Base-by-base conservation (phyloP, 148 eudicot genomes). In the Arctostaphylos glauca region DNA sequence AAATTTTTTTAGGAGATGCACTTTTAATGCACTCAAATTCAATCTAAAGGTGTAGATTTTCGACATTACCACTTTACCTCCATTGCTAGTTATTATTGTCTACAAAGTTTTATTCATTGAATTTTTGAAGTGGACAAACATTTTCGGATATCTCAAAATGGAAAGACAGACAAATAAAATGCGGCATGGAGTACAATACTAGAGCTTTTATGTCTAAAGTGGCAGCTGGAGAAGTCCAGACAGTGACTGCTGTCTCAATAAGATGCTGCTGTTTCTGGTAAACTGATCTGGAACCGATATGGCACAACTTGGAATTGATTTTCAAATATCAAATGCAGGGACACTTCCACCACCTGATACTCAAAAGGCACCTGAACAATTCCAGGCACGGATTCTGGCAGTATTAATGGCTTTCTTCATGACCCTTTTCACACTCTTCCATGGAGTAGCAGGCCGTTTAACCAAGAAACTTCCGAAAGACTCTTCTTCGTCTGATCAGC, bases 371-470 rank as follows among this genome's bases (percentile, higher is more conserved):
- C 86, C 93, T 49, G 90, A 90, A 88, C 91, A 90, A 79, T 66
- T 89, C 41, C 86, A 41, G 67, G 91, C 89, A 81, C 91, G 84
- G 60, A 23, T 88, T 82, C 43, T 91, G 80, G 89, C 91, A 86
- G 78, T 85, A 86, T 78, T 93, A 44, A 87, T 92, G 92, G 84
- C 90, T 83, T 91, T 93, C 87, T 85, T 94, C 84, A 85, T 85
- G 89, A 86, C 96, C 31, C 62, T 93, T 58, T 78, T 86, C 78
- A 79, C 91, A 55, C 67, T 90, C 50, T 88, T 92, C 82, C 92
- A 85, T 52, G 84, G 95, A 43, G 50, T 87, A 74, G 79, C 84
- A 66, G 83, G 82, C 77, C 87, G 74, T 72, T 82, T 89, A 71
- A 87, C 87, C 79, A 96, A 90, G 83, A 93, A 90, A 53, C 83